phyloP scores from a whole-genome alignment of 371 early-diverging fungal genomes.

The Haplosporangium sp. region DNA sequence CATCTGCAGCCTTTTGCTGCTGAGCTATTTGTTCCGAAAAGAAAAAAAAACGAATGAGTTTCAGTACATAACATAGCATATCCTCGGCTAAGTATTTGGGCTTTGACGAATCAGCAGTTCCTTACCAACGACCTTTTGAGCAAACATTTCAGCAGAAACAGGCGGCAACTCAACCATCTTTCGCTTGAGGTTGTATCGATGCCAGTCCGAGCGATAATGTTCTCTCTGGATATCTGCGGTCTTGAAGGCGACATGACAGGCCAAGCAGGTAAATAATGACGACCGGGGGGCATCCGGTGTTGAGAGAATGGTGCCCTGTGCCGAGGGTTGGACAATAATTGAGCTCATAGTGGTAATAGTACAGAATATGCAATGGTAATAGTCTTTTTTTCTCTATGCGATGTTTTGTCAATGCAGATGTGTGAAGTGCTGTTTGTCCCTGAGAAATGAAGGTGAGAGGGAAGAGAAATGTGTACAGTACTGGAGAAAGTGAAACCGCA shows the following conservation, averaged over 20 bases:
- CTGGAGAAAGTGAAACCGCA: too few species aligned
- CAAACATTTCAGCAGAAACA: conserved; percentile 84
- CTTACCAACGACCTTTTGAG: conserved; percentile 74
- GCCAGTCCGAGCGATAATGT: conserved; percentile 97
- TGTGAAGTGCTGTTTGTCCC: too few species aligned
- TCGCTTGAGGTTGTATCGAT: conserved; percentile 96
- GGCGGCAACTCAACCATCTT: conserved; percentile 90
- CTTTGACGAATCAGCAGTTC: background rate
- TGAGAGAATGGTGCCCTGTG: conserved; percentile 48
- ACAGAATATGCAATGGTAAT: background rate
- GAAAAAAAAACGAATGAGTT: background rate
- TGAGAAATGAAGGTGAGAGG: too few species aligned
- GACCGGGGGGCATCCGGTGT: conserved; percentile 54
- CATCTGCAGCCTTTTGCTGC: conserved; percentile 54
- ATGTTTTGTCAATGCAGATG: too few species aligned
- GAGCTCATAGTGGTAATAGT: conserved; percentile 24
- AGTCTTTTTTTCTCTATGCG: too few species aligned
- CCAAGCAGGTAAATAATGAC: conserved; percentile 74
- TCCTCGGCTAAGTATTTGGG: too few species aligned
- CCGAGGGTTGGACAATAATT: conserved; percentile 25
- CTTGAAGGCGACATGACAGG: conserved; percentile 90
- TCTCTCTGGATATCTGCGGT: conserved; percentile 85
- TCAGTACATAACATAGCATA: too few species aligned
- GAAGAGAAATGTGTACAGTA: too few species aligned
- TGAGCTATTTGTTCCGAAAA: conserved; percentile 48